phyloP scores from a whole-genome alignment of 2,329 filamentous ascomycete species.

The Fusarium mangiferae region DNA sequence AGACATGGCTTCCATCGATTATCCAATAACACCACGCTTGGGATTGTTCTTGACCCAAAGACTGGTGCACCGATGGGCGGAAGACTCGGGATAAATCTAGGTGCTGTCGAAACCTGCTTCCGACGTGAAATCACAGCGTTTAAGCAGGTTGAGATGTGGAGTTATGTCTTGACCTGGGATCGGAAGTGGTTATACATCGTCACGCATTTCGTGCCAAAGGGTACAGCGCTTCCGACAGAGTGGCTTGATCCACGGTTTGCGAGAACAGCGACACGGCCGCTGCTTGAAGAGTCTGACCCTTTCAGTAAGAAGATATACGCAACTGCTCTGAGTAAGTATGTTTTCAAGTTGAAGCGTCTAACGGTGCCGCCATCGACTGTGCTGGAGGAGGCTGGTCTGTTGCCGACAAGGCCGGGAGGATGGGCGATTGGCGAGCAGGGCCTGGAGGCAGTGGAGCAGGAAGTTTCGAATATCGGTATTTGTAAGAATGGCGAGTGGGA shows the following conservation, averaged over 20 bases:
- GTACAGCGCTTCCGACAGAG: background rate
- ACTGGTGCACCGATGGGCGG: background rate
- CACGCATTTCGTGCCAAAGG: background rate
- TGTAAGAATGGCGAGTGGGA: background rate
- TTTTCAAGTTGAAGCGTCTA: background rate
- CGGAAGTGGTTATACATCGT: constrained; percentile 9
- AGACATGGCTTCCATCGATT: background rate
- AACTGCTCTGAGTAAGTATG: background rate
- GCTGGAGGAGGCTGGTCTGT: background rate
- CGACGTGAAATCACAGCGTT: background rate
- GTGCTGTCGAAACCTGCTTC: background rate
- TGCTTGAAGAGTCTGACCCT: rapidly evolving
- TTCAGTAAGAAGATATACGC: background rate
- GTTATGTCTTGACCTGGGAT: constrained; percentile 4
- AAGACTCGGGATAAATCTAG: background rate
- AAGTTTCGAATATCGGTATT: rapidly evolving
- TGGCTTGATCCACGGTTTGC: background rate
- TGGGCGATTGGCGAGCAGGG: background rate
- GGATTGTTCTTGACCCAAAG: background rate
- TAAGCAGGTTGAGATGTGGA: constrained; percentile 4
- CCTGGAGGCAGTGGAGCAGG: background rate
- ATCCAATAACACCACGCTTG: background rate
- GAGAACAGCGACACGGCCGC: background rate
- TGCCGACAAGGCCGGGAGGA: background rate
- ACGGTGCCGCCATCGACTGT: background rate